Conservation (phyloP, 1,284 basidiomycete genomes). For the Mycena sp. region DNA sequence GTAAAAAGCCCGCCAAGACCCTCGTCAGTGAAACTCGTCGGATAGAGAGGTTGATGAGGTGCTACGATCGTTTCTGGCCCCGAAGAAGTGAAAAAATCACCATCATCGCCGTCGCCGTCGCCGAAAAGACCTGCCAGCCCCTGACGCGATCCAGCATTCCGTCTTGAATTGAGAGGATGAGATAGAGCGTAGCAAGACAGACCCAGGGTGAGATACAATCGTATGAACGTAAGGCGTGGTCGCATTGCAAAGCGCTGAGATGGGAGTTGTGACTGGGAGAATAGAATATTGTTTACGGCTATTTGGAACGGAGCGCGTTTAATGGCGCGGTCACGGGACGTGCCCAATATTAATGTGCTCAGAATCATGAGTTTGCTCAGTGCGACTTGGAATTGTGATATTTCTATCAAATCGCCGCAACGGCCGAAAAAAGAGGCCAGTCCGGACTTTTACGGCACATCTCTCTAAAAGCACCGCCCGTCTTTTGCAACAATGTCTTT, state of each 20-base stretch:
- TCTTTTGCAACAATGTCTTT: constrained; percentile 61
- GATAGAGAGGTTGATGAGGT: constrained; percentile 7
- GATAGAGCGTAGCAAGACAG: constrained; percentile 16
- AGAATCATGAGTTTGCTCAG: too few species aligned
- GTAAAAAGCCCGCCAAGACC: constrained; percentile 15
- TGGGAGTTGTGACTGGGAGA: background rate
- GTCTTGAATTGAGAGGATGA: constrained; percentile 17
- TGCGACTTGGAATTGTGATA: too few species aligned
- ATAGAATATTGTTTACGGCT: background rate
- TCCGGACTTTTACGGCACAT: constrained; percentile 77
- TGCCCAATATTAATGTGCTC: too few species aligned
- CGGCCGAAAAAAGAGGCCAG: constrained; percentile 51
- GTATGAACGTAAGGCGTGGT: constrained; percentile 8
- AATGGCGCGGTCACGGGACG: constrained; percentile 21
- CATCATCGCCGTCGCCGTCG: constrained; percentile 32
- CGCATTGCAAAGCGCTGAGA: constrained; percentile 1
- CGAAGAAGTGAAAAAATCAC: constrained; percentile 11
- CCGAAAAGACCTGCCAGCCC: constrained; percentile 44
- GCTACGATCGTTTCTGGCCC: constrained; percentile 4
- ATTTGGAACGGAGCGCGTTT: background rate
- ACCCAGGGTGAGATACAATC: constrained; percentile 9
- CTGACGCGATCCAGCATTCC: constrained; percentile 17
- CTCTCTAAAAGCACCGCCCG: constrained; percentile 70
- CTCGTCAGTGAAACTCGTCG: background rate
- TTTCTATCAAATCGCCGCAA: constrained; percentile 2